phyloP scores from a whole-genome alignment of 2,329 filamentous ascomycete species.

The Pyrenochaeta sp. region DNA sequence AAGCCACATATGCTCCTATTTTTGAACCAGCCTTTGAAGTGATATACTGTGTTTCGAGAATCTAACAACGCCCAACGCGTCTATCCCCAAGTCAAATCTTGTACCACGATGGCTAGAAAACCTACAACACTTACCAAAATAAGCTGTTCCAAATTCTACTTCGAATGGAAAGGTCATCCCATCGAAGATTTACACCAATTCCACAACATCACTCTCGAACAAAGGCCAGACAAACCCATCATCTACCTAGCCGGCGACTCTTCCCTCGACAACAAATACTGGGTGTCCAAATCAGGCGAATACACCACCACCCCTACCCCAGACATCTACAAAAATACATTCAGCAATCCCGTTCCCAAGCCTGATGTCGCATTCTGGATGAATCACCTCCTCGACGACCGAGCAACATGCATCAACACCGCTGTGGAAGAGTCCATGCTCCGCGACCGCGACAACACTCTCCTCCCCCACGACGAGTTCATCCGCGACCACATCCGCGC shows the following conservation, averaged over 20 bases:
- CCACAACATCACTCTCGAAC: conserved; percentile 22
- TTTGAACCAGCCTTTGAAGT: background rate
- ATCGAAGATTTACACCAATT: conserved; percentile 38
- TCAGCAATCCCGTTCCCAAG: conserved; percentile 34
- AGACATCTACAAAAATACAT: conserved; percentile 35
- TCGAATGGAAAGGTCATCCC: conserved; percentile 46
- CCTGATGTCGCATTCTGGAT: conserved; percentile 49
- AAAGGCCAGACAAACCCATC: conserved; percentile 38
- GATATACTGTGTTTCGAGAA: no score
- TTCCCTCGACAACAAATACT: conserved; percentile 50
- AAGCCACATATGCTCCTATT: background rate
- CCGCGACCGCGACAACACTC: conserved; percentile 33
- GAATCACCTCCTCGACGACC: conserved; percentile 38
- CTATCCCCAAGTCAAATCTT: no score
- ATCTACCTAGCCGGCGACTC: conserved; percentile 50
- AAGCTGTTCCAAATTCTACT: conserved; percentile 37
- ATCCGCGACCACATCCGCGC: conserved; percentile 41
- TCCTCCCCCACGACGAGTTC: conserved; percentile 45
- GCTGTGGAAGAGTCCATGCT: conserved; percentile 47
- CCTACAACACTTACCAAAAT: conserved; percentile 21
- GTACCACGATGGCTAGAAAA: no score
- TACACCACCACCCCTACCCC: conserved; percentile 24
- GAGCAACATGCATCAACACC: conserved; percentile 46
- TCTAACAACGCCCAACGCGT: background rate
- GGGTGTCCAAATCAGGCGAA: conserved; percentile 31